Evolutionary conservation across 2,329 filamentous ascomycete species (phyloP), one percentile per base, ranked within the genome.

Genomic region (Exophiala sp.): DNA sequence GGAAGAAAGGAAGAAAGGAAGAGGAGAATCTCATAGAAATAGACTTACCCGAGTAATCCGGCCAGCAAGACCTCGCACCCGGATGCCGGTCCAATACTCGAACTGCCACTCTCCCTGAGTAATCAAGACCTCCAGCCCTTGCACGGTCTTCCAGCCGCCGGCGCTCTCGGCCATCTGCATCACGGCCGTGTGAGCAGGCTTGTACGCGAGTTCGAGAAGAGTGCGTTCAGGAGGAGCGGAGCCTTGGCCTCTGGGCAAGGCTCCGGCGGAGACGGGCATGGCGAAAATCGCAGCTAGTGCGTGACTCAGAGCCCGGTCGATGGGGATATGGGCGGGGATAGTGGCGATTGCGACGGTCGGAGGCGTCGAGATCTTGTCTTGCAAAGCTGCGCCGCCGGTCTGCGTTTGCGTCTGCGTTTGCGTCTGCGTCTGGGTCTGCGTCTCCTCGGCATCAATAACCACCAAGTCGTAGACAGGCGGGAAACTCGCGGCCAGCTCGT

Each of bases 181-280:
- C 58, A 95, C 69, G 6, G 84, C 80, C 3, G 93, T 98, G 45
- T 86, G 78, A 0, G 79, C 74, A 16, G 93, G 93, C 68, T 91
- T 94, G 69, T 98, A 98, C 1, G 93, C 91, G 90, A 98, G 95
- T 68, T 98, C 93, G 2, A 97, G 71, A 53, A 97, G 70, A 14
- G 44, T 50, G 19, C 52, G 43, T 22, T 43, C 23, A 8, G 50
- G 48, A 13, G 23, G 32, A 8, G 37, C 21, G 11, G 18, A 19
- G 34, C 34, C 34, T 19, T 53, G 51, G 23, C 51, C 51, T 22
- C 44, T 40, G 18, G 14, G 14, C 7, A 19, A 18, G 16, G 14
- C 11, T 6, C 3, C 8, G 34, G 18, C 14, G 18, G 34, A 16
- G 3, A 37, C 14, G 18, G 34, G 34, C 5, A 19, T 6, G 5